Evolutionary conservation across 192 early-diverging fungal species (phyloP).

Genomic region (Tieghemiomyces parasiticus): DNA sequence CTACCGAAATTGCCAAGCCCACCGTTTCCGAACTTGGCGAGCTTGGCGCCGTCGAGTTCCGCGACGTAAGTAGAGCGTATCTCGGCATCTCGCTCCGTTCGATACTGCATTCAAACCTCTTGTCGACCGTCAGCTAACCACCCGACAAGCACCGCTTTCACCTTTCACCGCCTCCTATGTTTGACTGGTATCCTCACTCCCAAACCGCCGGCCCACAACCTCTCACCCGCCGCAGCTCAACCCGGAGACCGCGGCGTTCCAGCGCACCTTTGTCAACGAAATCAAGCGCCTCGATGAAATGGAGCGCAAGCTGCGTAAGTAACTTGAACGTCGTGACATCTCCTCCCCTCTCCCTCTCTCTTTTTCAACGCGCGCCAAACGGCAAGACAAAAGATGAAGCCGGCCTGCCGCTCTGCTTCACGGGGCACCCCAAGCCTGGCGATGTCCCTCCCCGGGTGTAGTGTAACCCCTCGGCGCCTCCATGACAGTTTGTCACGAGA

Average conservation of each 20-base stretch:
- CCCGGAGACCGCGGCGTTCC: slow-evolving; percentile 87
- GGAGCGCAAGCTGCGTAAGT: slow-evolving; percentile 84
- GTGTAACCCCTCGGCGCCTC: too few species aligned
- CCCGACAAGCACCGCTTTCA: too few species aligned
- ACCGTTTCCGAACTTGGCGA: slow-evolving; percentile 92
- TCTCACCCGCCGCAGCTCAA: slow-evolving; percentile 50
- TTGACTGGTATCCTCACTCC: neutral
- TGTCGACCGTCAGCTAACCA: too few species aligned
- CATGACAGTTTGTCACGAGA: too few species aligned
- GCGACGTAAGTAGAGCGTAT: slow-evolving; percentile 61
- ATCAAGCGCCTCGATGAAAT: slow-evolving; percentile 95
- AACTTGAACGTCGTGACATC: neutral
- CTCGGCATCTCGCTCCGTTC: too few species aligned
- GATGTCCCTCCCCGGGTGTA: too few species aligned
- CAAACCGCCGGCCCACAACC: neutral
- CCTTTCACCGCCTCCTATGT: neutral
- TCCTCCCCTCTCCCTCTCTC: too few species aligned
- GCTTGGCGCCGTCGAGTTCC: slow-evolving; percentile 84
- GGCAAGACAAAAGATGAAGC: too few species aligned
- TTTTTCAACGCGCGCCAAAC: too few species aligned
- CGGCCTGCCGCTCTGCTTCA: too few species aligned
- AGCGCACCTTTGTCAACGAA: slow-evolving; percentile 88
- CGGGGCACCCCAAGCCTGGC: too few species aligned
- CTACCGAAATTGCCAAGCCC: slow-evolving; percentile 80
- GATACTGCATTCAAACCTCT: too few species aligned